Conservation (phyloP, 2,329 filamentous ascomycete species). For the Aphanocladium album region DNA sequence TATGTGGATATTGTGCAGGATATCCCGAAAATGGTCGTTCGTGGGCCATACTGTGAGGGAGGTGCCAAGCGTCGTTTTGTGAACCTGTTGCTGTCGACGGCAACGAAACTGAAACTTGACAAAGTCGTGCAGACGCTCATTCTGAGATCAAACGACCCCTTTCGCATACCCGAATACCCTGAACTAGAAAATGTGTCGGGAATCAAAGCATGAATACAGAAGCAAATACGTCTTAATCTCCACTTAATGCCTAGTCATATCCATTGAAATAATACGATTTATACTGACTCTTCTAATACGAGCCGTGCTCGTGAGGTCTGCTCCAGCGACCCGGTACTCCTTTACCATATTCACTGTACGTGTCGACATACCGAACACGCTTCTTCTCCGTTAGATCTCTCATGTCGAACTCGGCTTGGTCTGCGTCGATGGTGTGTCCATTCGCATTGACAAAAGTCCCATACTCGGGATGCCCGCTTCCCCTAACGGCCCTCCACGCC, state of each 20-base stretch:
- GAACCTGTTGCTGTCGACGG: neutral
- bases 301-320: constrained; percentile 15
- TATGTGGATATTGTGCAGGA: constrained; percentile 5
- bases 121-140: neutral
- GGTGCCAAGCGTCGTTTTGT: neutral
- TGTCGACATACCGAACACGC: constrained; percentile 16
- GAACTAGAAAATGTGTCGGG: neutral
- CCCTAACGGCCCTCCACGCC: constrained; percentile 12
- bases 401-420: constrained; percentile 15
- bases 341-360: constrained; percentile 11
- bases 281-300: constrained; percentile 6
- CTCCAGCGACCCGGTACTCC: constrained; percentile 12
- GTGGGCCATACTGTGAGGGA: neutral
- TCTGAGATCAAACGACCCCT: neutral
- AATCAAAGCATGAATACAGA: neutral
- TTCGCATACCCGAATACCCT: constrained; percentile 3
- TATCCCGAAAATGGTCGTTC: neutral
- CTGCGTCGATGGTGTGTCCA: constrained; percentile 13
- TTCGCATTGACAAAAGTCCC: constrained; percentile 13
- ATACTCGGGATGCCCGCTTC: neutral
- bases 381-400: constrained; percentile 15
- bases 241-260: neutral
- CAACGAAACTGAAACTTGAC: neutral
- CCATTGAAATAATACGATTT: neutral
- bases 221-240: neutral